phyloP scores from a whole-genome alignment of 2,329 filamentous ascomycete species.

The Graphilbum fragrans region DNA sequence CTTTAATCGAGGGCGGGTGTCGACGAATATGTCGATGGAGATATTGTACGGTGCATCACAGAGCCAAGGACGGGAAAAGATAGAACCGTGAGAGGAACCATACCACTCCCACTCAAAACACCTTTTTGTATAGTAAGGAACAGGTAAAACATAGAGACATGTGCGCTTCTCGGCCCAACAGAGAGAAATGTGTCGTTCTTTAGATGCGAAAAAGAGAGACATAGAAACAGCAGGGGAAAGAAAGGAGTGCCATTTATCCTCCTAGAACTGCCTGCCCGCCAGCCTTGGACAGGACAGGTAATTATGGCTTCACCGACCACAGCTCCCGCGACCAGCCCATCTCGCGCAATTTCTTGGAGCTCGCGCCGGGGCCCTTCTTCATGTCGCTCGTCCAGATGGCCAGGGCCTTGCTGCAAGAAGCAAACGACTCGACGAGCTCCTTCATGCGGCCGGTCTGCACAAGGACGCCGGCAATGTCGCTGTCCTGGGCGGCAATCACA shows the following conservation, averaged over 20 bases:
- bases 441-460: conserved; percentile 54
- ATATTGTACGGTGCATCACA: no score
- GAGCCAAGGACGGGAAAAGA: no score
- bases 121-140: no score
- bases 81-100: no score
- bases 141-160: no score
- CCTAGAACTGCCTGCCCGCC: not conserved
- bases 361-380: conserved; percentile 34
- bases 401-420: conserved; percentile 63
- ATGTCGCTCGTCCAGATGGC: conserved; percentile 39
- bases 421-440: conserved; percentile 66
- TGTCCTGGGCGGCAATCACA: conserved; percentile 57
- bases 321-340: conserved; percentile 52
- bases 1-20: no score
- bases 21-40: no score
- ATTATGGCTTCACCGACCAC: conserved; percentile 42
- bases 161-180: no score
- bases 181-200: no score
- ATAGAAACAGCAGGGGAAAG: not conserved
- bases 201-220: not conserved
- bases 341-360: conserved; percentile 48
- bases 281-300: no score
- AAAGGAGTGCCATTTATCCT: no score
- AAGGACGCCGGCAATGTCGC: conserved; percentile 54
- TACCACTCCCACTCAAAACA: no score